phyloP scores from a whole-genome alignment of 1,139 yeast genomes.

The Suhomyces bolitotheri region DNA sequence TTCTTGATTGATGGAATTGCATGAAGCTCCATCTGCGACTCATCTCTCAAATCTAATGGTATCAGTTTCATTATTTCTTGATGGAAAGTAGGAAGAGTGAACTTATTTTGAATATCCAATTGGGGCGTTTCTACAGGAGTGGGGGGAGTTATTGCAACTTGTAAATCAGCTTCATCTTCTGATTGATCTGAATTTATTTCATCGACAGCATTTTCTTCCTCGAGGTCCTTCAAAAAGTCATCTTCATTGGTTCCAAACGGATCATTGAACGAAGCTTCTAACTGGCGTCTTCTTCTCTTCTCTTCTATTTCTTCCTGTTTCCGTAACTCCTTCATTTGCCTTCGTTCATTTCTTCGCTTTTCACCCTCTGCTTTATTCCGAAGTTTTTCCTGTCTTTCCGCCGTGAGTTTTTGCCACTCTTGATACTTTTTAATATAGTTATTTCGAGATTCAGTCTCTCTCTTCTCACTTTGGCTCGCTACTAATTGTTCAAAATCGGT shows the following conservation, averaged over 20 bases:
- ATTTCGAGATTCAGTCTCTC: slow-evolving; percentile 14
- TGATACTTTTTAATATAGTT: slow-evolving; percentile 17
- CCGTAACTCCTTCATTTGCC: slow-evolving; percentile 18
- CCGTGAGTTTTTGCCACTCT: slow-evolving; percentile 22
- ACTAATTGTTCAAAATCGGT: slow-evolving; percentile 43
- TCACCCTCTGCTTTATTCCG: slow-evolving; percentile 13
- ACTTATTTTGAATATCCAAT: slow-evolving; percentile 26
- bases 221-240: slow-evolving; percentile 14
- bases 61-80: slow-evolving; percentile 34
- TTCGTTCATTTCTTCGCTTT: slow-evolving; percentile 16
- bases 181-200: slow-evolving; percentile 12
- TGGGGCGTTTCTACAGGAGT: slow-evolving; percentile 23
- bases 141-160: slow-evolving; percentile 23
- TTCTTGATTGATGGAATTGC: slow-evolving; percentile 30
- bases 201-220: slow-evolving; percentile 10
- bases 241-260: slow-evolving; percentile 18
- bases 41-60: slow-evolving; percentile 38
- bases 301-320: slow-evolving; percentile 15
- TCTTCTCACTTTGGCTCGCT: slow-evolving; percentile 21
- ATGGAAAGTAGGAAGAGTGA: slow-evolving; percentile 37
- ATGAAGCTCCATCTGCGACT: slow-evolving; percentile 11
- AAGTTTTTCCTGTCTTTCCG: slow-evolving; percentile 22
- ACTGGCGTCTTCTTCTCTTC: slow-evolving; percentile 13
- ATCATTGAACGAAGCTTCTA: slow-evolving; percentile 23
- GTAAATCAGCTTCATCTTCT: slow-evolving; percentile 12